Evolutionary conservation across 169 alveolate species (phyloP).

Genomic region (Eimeria sp.): DNA sequence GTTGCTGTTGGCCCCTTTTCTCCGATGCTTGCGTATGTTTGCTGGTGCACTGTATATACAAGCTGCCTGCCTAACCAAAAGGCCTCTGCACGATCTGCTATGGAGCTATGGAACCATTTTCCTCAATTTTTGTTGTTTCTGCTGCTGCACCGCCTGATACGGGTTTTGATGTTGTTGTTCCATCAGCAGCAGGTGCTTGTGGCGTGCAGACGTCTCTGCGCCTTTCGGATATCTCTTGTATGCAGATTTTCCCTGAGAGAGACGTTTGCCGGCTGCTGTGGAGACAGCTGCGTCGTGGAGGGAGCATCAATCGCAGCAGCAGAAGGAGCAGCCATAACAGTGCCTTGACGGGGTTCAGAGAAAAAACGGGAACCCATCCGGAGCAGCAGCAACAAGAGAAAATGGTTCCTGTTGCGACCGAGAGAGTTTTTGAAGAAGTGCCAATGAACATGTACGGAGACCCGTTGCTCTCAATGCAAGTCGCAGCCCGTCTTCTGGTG

Average conservation of each 20-base stretch:
- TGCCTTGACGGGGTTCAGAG: not conserved
- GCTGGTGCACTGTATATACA: not conserved
- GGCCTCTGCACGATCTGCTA: not conserved
- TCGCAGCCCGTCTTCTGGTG: slow-evolving; percentile 36
- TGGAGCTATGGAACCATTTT: too few relatives aligned
- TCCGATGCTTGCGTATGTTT: not conserved
- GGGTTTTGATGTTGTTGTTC: not conserved
- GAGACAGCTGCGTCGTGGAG: slow-evolving; percentile 24
- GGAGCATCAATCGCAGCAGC: not conserved
- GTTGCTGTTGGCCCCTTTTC: not conserved
- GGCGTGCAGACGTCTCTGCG: not conserved
- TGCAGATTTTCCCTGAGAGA: slow-evolving; percentile 41
- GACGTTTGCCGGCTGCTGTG: slow-evolving; percentile 18
- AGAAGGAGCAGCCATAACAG: not conserved
- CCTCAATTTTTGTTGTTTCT: not conserved
- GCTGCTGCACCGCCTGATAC: not conserved
- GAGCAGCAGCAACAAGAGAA: not conserved
- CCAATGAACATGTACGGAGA: slow-evolving; percentile 47
- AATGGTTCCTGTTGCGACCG: not conserved
- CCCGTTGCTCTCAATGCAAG: not conserved
- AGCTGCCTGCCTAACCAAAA: not conserved
- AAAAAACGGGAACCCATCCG: not conserved
- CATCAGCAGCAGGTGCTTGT: not conserved
- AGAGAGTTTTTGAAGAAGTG: slow-evolving; percentile 30
- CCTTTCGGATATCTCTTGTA: not conserved